These are phyloP conservation scores for Phalaenopsis aphrodite DNA, from an alignment of 106 monocot species.

Conservation along the genomic window DNA sequence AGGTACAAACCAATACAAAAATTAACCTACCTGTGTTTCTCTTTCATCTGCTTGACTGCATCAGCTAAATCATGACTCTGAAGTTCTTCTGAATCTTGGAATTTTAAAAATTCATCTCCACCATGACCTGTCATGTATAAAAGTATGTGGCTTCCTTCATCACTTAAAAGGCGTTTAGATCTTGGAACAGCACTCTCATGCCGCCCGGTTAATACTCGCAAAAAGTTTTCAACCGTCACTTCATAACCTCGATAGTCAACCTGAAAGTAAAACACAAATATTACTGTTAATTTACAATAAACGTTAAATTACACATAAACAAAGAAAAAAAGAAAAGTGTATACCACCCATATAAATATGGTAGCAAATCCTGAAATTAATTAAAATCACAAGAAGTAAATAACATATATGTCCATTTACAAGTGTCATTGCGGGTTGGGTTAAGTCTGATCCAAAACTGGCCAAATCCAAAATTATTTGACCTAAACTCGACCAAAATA, in stretches of 20 bases:
- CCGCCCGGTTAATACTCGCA: slow-evolving; percentile 87
- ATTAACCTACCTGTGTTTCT: slow-evolving; percentile 62
- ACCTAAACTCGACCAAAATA: no score
- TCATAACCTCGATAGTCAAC: slow-evolving; percentile 99
- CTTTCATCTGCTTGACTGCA: slow-evolving; percentile 96
- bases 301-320: neutral
- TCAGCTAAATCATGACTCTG: slow-evolving; percentile 99
- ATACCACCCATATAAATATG: neutral
- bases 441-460: no score
- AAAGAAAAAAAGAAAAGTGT: no score
- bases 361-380: neutral
- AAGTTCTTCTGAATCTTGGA: slow-evolving; percentile 95
- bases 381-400: neutral
- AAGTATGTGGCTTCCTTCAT: slow-evolving; percentile 94
- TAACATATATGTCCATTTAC: neutral
- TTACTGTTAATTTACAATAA: neutral
- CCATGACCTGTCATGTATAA: slow-evolving; percentile 98
- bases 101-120: slow-evolving; percentile 93
- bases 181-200: slow-evolving; percentile 94
- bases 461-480: no score
- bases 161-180: slow-evolving; percentile 89
- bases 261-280: slow-evolving; percentile 22
- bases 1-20: slow-evolving; percentile 1
- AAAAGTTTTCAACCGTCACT: slow-evolving; percentile 93
- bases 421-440: no score